These are phyloP conservation scores for Myochromella boudieri DNA, from an alignment of 768 basidiomycete genomes.

Conservation along the genomic window DNA sequence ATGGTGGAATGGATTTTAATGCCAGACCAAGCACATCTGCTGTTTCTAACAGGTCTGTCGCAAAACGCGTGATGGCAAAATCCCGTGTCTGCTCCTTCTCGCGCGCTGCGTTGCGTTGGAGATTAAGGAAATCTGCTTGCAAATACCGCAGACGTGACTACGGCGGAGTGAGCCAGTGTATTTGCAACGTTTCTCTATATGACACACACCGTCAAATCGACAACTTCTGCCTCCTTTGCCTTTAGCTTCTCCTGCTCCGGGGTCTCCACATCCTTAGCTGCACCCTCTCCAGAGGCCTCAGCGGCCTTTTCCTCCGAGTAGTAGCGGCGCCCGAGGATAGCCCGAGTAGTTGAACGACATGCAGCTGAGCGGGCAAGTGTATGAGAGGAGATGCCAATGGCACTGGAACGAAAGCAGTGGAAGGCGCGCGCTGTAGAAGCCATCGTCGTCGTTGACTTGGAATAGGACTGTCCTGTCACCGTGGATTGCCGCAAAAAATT, in stretches of 20 bases:
- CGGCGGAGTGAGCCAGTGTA: slow-evolving; percentile 5
- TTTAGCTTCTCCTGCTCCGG: slow-evolving; percentile 57
- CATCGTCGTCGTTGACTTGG: slow-evolving; percentile 16
- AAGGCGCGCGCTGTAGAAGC: slow-evolving; percentile 49
- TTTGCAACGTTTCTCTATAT: background rate
- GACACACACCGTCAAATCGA: slow-evolving; percentile 75
- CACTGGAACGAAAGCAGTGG: slow-evolving; percentile 57
- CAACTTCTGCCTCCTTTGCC: slow-evolving; percentile 77
- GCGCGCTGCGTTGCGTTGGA: slow-evolving; percentile 86
- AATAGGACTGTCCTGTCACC: slow-evolving; percentile 5
- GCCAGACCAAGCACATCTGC: slow-evolving; percentile 89
- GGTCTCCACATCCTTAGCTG: slow-evolving; percentile 22
- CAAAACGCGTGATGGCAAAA: slow-evolving; percentile 91
- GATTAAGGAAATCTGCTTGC: slow-evolving; percentile 94
- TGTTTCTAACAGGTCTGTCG: slow-evolving; percentile 84
- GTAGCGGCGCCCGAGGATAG: slow-evolving; percentile 37
- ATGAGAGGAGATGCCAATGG: slow-evolving; percentile 54
- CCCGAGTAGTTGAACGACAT: slow-evolving; percentile 22
- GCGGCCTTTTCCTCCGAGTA: slow-evolving; percentile 60
- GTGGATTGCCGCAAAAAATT: slow-evolving; percentile 19
- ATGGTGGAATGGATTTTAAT: slow-evolving; percentile 70
- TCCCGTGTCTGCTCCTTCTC: slow-evolving; percentile 93
- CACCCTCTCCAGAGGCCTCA: slow-evolving; percentile 24
- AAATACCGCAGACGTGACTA: slow-evolving; percentile 89
- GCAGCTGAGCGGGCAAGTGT: slow-evolving; percentile 38